Conservation (phyloP, 495 filamentous ascomycete species). For the Neurospora africana region DNA sequence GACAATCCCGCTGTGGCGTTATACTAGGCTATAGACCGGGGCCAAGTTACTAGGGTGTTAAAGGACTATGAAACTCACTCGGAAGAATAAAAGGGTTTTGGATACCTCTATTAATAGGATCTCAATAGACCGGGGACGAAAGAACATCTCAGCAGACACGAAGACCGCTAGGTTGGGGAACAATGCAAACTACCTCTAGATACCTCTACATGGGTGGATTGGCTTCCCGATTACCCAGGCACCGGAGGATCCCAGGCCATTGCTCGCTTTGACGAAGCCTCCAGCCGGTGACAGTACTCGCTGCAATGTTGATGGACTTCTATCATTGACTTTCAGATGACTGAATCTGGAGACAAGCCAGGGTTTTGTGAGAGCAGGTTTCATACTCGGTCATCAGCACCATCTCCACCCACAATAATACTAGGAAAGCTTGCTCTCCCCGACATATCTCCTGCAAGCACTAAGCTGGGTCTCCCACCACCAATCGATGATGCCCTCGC, state of each 20-base stretch:
- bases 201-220: too few relatives aligned
- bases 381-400: neutral
- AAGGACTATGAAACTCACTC: neutral
- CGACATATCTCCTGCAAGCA: neutral
- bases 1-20: neutral
- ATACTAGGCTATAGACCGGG: neutral
- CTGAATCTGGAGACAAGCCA: neutral
- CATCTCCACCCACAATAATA: neutral
- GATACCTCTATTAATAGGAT: neutral
- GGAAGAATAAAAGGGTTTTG: neutral
- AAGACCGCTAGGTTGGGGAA: neutral
- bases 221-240: too few relatives aligned
- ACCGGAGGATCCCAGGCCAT: neutral
- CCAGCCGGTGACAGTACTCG: neutral
- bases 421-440: neutral
- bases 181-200: too few relatives aligned
- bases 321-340: neutral
- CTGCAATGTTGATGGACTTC: neutral
- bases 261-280: neutral
- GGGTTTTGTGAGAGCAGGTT: neutral
- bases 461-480: neutral
- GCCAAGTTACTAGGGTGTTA: neutral
- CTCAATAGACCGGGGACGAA: neutral
- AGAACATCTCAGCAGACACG: neutral
- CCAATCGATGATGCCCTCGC: neutral